A percentile compares a stretch with the other conserved stretches of the same genome.
Conservation (phyloP, 306 rosid genomes). For the Prunus campanulata region DNA sequence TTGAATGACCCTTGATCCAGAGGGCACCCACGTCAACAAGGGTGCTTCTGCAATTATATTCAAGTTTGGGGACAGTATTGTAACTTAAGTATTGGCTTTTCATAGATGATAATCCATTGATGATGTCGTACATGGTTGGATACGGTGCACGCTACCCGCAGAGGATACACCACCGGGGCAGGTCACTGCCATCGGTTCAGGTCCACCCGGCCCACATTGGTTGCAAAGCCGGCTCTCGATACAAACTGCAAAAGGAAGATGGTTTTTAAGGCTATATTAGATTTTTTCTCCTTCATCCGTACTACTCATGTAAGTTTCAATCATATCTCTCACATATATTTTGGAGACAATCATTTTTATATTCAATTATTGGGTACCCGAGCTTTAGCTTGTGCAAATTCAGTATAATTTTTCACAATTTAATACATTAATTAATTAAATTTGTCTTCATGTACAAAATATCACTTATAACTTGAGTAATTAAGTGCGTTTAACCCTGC, state of each 20-base stretch:
- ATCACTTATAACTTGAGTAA: too few relatives aligned
- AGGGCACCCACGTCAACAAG: not conserved
- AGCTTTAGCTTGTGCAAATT: too few relatives aligned
- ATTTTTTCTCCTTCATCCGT: too few relatives aligned
- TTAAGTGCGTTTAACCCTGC: too few relatives aligned
- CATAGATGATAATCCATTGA: conserved; percentile 84
- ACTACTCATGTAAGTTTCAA: too few relatives aligned
- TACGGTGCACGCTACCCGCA: conserved; percentile 81
- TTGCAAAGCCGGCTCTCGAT: conserved; percentile 78
- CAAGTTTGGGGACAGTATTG: not conserved
- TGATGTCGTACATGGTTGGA: conserved; percentile 98
- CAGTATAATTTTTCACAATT: too few relatives aligned
- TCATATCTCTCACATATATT: too few relatives aligned
- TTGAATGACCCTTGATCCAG: not conserved
- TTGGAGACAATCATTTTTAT: too few relatives aligned
- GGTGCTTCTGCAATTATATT: not conserved
- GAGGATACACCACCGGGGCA: conserved; percentile 87
- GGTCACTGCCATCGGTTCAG: conserved; percentile 73
- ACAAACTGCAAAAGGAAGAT: not conserved
- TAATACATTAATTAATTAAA: too few relatives aligned
- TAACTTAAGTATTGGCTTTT: not conserved
- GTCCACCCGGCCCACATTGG: conserved; percentile 78
- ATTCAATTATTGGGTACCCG: too few relatives aligned
- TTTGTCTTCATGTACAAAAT: too few relatives aligned
- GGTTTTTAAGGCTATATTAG: too few relatives aligned